A percentile compares a stretch with the other conserved stretches of the same genome.
Conservation (phyloP, 495 filamentous ascomycete genomes). For the Tuber calosporum region DNA sequence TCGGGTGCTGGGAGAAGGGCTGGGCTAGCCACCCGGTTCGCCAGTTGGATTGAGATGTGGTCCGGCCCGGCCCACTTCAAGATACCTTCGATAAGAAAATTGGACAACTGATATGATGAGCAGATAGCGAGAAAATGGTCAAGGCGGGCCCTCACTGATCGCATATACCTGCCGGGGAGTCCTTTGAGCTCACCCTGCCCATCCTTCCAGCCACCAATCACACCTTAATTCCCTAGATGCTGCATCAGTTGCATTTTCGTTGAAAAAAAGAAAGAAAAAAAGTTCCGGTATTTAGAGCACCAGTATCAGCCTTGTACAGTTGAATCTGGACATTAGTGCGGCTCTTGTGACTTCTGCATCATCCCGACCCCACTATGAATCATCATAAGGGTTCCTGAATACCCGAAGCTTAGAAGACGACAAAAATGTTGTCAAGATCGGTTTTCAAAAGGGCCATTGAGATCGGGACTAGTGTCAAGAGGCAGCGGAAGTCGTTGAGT, state of each 20-base stretch:
- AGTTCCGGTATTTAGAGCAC: background rate
- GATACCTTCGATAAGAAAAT: conserved; percentile 1
- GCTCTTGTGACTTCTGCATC: background rate
- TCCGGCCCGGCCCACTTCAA: conserved; percentile 2
- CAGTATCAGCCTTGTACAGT: background rate
- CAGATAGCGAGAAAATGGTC: background rate
- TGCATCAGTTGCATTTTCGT: background rate
- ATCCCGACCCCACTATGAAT: background rate
- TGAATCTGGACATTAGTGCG: background rate
- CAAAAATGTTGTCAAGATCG: background rate
- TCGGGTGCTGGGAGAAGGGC: background rate
- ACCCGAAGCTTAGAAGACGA: background rate
- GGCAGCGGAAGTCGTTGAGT: background rate
- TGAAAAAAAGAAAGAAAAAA: background rate
- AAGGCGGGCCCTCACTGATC: background rate
- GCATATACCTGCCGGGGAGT: background rate
- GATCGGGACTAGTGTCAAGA: background rate
- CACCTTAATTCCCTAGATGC: background rate
- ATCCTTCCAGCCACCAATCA: background rate
- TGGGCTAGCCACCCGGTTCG: background rate
- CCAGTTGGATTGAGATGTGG: conserved; percentile 1
- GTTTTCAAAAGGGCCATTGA: background rate
- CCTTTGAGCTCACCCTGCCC: background rate
- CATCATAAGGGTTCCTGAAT: background rate
- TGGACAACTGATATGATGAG: background rate